A percentile compares a stretch with the other conserved stretches of the same genome.
Evolutionary conservation across 148 eudicot genomes (phyloP).

Genomic region (Persicaria tinctoria): DNA sequence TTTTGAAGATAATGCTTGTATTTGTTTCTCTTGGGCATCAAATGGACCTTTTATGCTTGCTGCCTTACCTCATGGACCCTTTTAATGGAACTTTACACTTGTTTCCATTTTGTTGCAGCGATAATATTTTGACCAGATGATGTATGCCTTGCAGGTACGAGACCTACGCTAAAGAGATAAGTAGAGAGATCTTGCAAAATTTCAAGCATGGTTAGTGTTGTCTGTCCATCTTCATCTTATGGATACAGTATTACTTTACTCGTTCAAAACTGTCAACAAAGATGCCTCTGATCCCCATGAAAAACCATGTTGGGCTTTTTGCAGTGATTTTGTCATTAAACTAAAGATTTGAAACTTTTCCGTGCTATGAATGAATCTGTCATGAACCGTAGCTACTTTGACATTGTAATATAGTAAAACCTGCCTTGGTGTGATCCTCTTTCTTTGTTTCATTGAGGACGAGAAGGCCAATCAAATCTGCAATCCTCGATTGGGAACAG

Average conservation of each 20-base stretch:
- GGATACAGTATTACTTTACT: background rate
- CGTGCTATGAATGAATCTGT: background rate
- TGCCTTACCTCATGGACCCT: background rate
- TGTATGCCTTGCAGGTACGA: background rate
- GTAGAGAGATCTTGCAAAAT: background rate
- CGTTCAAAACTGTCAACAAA: background rate
- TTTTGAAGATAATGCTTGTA: too few relatives aligned
- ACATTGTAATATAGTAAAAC: background rate
- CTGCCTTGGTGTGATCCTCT: background rate
- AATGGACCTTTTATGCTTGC: background rate
- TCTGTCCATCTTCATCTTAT: background rate
- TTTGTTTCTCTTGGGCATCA: background rate
- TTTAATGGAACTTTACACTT: background rate
- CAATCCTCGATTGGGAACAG: background rate
- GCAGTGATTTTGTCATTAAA: background rate
- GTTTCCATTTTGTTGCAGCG: slow-evolving; percentile 2
- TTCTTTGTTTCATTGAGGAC: background rate
- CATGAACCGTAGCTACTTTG: background rate
- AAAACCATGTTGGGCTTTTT: background rate
- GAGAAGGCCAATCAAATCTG: background rate
- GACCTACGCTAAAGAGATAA: background rate
- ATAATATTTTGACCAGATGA: background rate
- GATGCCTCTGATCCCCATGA: background rate
- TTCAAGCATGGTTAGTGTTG: background rate
- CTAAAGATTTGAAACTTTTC: background rate